A percentile compares a stretch with the other conserved stretches of the same genome.
These are phyloP conservation scores for Fraxinus sp. DNA, from an alignment of 305 asterid genomes.

Conservation along the genomic window DNA sequence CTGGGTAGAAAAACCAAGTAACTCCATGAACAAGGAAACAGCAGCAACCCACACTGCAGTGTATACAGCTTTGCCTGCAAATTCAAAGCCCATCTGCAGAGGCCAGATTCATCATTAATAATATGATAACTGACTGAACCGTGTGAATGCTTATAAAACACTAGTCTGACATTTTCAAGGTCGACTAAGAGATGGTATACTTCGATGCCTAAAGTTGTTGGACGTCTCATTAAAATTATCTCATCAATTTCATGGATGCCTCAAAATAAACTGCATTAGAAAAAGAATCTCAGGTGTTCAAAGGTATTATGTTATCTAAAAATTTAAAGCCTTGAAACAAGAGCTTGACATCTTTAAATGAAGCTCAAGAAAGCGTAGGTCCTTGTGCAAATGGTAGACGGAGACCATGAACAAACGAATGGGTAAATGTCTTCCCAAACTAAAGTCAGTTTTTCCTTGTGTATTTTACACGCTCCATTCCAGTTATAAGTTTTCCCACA, in stretches of 20 bases:
- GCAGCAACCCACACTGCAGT: slow-evolving; percentile 99
- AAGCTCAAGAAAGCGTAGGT: background rate
- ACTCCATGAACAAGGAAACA: slow-evolving; percentile 88
- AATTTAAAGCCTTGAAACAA: background rate
- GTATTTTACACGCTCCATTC: background rate
- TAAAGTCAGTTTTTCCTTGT: background rate
- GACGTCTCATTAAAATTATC: background rate
- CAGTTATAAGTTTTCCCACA: background rate
- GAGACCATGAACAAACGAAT: background rate
- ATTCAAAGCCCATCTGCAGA: slow-evolving; percentile 91
- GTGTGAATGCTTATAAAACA: background rate
- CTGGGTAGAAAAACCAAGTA: slow-evolving; percentile 96
- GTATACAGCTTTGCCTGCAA: slow-evolving; percentile 81
- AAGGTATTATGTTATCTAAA: background rate
- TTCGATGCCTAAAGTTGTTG: background rate
- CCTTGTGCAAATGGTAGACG: background rate
- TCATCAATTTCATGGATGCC: background rate
- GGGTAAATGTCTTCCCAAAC: background rate
- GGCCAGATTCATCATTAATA: slow-evolving; percentile 20
- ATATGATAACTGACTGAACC: background rate
- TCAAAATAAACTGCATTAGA: background rate
- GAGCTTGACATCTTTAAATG: background rate
- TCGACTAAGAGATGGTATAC: background rate
- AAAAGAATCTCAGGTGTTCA: background rate
- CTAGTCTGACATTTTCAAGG: background rate